Conservation (phyloP, 257 asterid species). For the Capsicum baccatum region DNA sequence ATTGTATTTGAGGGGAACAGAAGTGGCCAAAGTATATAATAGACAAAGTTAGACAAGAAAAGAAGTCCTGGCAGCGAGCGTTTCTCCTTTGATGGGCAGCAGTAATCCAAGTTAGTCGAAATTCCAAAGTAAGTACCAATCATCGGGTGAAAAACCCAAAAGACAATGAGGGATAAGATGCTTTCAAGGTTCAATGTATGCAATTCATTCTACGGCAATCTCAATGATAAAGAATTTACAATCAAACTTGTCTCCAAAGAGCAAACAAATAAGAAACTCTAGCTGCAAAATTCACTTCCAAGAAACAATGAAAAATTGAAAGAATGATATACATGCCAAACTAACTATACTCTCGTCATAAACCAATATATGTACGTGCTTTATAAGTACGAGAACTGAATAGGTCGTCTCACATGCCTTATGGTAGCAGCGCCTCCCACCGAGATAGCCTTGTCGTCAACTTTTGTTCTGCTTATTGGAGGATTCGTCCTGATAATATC, state of each 20-base stretch:
- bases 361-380: neutral
- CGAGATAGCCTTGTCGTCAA: neutral
- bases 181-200: neutral
- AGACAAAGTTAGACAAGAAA: neutral
- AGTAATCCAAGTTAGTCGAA: neutral
- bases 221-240: constrained; percentile 10
- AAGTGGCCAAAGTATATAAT: too few species aligned
- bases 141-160: neutral
- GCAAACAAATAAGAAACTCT: neutral
- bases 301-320: neutral
- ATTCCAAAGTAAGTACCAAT: neutral
- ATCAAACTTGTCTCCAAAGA: neutral
- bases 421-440: neutral
- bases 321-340: neutral
- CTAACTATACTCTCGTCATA: neutral
- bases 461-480: neutral
- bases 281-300: neutral
- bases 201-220: neutral
- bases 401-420: neutral
- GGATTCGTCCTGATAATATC: neutral
- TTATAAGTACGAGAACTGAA: neutral
- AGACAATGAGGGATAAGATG: neutral
- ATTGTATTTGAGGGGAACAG: too few species aligned
- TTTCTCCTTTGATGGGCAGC: neutral
- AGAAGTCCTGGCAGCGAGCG: neutral